phyloP scores from a whole-genome alignment of 83 land plant genomes.

The Picea engelmannii region DNA sequence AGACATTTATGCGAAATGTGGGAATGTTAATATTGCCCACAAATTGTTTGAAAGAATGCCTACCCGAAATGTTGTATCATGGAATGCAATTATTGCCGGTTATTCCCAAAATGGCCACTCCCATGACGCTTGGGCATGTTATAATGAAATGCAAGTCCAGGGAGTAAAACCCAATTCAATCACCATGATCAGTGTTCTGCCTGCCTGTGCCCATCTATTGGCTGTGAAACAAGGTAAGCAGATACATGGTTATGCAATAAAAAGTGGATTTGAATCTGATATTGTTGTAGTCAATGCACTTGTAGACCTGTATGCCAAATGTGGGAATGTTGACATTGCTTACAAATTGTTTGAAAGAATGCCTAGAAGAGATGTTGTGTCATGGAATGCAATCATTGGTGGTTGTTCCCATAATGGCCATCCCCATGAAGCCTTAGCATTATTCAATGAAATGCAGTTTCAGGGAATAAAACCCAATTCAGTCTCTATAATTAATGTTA shows the following conservation, averaged over 20 bases:
- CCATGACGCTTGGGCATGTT: slow-evolving; percentile 26
- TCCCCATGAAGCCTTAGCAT: no score
- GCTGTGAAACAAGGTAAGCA: slow-evolving; percentile 23
- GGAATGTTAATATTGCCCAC: no score
- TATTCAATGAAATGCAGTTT: no score
- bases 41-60: slow-evolving; percentile 16
- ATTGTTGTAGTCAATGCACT: slow-evolving; percentile 42
- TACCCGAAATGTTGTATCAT: slow-evolving; percentile 30
- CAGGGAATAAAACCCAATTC: no score
- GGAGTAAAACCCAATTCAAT: slow-evolving; percentile 30
- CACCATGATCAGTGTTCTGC: slow-evolving; percentile 37
- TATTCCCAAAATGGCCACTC: slow-evolving; percentile 28
- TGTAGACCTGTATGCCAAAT: slow-evolving; percentile 47
- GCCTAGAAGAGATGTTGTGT: no score
- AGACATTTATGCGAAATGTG: no score
- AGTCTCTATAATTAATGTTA: no score
- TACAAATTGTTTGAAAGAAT: slow-evolving; percentile 26
- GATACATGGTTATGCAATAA: slow-evolving; percentile 33
- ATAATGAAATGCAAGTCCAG: slow-evolving; percentile 23
- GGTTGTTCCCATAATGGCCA: no score
- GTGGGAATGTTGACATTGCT: slow-evolving; percentile 36
- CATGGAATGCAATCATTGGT: no score
- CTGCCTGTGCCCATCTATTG: slow-evolving; percentile 25
- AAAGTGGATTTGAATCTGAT: slow-evolving; percentile 28
- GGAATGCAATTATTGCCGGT: slow-evolving; percentile 52